Percentiles rank a stretch among this genome's conserved stretches.
Evolutionary conservation across 192 early-diverging fungal species (phyloP).

Genomic region (Coemansia brasiliensis): DNA sequence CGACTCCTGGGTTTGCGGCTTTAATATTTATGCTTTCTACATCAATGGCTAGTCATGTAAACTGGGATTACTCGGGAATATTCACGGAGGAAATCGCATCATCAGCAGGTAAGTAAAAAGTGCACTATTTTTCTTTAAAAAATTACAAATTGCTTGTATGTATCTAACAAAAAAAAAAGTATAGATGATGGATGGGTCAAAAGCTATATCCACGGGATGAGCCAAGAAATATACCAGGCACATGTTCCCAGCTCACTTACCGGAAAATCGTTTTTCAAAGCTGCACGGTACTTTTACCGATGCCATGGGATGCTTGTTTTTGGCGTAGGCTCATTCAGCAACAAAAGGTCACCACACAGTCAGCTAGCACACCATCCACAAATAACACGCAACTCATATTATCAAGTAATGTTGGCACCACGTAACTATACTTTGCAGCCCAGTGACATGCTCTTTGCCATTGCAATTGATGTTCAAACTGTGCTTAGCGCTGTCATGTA

Average conservation of each 20-base stretch:
- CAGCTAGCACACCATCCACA: slow-evolving; percentile 31
- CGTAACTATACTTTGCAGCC: slow-evolving; percentile 38
- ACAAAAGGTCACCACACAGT: slow-evolving; percentile 10
- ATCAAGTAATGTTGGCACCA: slow-evolving; percentile 45
- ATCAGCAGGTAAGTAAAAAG: slow-evolving; percentile 31
- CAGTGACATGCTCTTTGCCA: slow-evolving; percentile 50
- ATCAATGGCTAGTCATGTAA: slow-evolving; percentile 28
- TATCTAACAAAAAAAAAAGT: background rate
- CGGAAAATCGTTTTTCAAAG: slow-evolving; percentile 50
- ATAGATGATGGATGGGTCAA: slow-evolving; percentile 52
- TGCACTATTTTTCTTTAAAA: background rate
- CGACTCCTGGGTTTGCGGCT: slow-evolving; percentile 46
- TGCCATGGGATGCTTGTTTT: slow-evolving; percentile 47
- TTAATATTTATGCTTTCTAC: slow-evolving; percentile 50
- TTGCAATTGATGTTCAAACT: slow-evolving; percentile 44
- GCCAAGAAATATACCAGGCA: slow-evolving; percentile 56
- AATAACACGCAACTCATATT: slow-evolving; percentile 14
- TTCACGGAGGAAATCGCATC: slow-evolving; percentile 30
- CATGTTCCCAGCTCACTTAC: slow-evolving; percentile 35
- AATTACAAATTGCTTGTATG: no score
- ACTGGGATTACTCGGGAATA: slow-evolving; percentile 35
- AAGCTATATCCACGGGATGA: slow-evolving; percentile 49
- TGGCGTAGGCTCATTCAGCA: slow-evolving; percentile 41
- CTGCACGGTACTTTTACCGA: slow-evolving; percentile 44
- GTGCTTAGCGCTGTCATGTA: slow-evolving; percentile 36